Conservation (phyloP, 495 filamentous ascomycete genomes). For the Cercophora scortea region DNA sequence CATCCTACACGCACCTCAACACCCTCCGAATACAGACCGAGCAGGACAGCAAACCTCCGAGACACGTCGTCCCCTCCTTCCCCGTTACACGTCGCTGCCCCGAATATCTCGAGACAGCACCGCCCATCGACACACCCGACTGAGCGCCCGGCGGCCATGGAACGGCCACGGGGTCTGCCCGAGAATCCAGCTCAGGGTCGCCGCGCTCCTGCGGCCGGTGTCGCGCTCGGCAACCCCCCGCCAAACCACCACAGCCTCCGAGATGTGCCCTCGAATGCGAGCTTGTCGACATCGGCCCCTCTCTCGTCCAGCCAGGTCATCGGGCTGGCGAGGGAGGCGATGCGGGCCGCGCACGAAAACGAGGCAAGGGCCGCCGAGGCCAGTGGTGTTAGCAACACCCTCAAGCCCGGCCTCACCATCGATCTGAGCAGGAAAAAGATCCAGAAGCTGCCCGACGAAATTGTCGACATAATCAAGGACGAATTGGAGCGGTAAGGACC, state of each 20-base stretch:
- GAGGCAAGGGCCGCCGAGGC: constrained; percentile 60
- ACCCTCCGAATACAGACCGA: no score
- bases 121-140: neutral
- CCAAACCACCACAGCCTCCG: constrained; percentile 29
- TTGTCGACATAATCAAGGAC: constrained; percentile 87
- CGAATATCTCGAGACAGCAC: neutral
- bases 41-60: no score
- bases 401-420: constrained; percentile 77
- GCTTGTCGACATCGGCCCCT: constrained; percentile 31
- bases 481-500: constrained; percentile 72
- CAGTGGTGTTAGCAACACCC: constrained; percentile 57
- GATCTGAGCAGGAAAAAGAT: constrained; percentile 83
- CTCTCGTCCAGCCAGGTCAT: constrained; percentile 43
- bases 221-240: constrained; percentile 24
- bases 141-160: constrained; percentile 12
- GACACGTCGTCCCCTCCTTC: no score
- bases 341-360: constrained; percentile 60
- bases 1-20: no score
- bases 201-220: constrained; percentile 25
- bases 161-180: constrained; percentile 29
- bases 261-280: constrained; percentile 24
- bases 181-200: constrained; percentile 34
- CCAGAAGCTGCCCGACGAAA: constrained; percentile 71
- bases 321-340: constrained; percentile 52
- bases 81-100: neutral